These are phyloP conservation scores for Xylaria sp. DNA, from an alignment of 2,329 filamentous ascomycete species.

Conservation along the genomic window DNA sequence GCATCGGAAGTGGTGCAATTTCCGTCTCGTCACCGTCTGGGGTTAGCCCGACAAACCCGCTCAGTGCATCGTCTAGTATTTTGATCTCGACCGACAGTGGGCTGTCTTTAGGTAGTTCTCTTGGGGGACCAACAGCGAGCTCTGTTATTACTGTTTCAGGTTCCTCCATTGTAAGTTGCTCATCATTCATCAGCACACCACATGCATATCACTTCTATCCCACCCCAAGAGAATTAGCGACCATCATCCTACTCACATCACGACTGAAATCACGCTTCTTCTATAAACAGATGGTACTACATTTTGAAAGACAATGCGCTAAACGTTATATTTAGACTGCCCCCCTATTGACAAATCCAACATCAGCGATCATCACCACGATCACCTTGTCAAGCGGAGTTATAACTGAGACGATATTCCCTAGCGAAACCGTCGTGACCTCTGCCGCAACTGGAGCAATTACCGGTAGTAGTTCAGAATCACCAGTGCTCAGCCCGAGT, in stretches of 20 bases:
- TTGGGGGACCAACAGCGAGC: slow-evolving; percentile 9
- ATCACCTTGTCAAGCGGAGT: slow-evolving; percentile 34
- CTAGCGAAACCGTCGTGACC: slow-evolving; percentile 36
- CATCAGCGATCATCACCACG: slow-evolving; percentile 32
- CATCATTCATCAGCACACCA: not conserved
- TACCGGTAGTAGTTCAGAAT: slow-evolving; percentile 36
- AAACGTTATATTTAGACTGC: slow-evolving; percentile 24
- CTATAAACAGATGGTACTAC: not conserved
- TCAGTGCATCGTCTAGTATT: slow-evolving; percentile 12
- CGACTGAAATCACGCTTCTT: not conserved
- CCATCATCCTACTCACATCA: not conserved
- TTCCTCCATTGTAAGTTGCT: slow-evolving; percentile 26
- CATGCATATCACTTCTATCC: not conserved
- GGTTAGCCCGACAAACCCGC: slow-evolving; percentile 15
- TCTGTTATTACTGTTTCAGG: slow-evolving; percentile 7
- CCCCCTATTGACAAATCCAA: slow-evolving; percentile 22
- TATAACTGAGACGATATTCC: slow-evolving; percentile 38
- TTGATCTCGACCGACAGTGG: slow-evolving; percentile 6
- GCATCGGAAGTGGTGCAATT: slow-evolving; percentile 22
- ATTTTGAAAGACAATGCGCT: slow-evolving; percentile 16
- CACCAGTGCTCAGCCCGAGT: slow-evolving; percentile 20
- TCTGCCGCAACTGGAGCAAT: slow-evolving; percentile 40
- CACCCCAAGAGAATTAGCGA: not conserved
- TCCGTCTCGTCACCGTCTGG: slow-evolving; percentile 13
- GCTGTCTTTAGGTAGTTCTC: slow-evolving; percentile 5